Conservation (phyloP, 306 rosid species). For the Rubus idaeus region DNA sequence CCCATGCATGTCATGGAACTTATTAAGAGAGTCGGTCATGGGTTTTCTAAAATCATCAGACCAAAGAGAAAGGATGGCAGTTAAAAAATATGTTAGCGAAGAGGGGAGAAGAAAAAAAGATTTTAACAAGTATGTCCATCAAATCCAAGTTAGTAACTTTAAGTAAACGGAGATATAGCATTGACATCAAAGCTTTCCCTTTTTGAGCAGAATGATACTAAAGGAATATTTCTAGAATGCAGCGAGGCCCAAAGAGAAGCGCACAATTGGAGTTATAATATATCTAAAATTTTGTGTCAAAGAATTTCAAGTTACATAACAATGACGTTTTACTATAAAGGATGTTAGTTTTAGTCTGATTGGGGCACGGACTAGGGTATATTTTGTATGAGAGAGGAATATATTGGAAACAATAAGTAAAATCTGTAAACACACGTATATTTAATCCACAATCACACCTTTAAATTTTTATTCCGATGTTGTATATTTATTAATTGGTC, state of each 20-base stretch:
- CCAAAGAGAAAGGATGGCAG: too few species aligned
- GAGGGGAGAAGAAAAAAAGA: not conserved
- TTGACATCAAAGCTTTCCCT: not conserved
- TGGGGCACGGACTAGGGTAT: not conserved
- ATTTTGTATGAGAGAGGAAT: not conserved
- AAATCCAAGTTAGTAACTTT: not conserved
- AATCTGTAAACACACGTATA: not conserved
- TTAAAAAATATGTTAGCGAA: not conserved
- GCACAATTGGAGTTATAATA: not conserved
- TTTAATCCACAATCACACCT: not conserved
- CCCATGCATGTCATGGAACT: not conserved
- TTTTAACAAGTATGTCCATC: not conserved
- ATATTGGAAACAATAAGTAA: not conserved
- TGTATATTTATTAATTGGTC: not conserved
- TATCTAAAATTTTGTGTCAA: not conserved
- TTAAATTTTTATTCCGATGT: not conserved
- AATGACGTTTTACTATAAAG: not conserved
- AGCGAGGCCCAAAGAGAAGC: not conserved
- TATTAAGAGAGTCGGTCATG: not conserved
- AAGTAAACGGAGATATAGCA: not conserved
- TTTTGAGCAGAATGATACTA: not conserved
- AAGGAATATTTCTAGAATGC: not conserved
- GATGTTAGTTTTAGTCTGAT: not conserved
- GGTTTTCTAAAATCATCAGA: too few species aligned
- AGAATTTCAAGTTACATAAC: not conserved